phyloP scores from a whole-genome alignment of 2,329 filamentous ascomycete species.

The Phialophora expanda region DNA sequence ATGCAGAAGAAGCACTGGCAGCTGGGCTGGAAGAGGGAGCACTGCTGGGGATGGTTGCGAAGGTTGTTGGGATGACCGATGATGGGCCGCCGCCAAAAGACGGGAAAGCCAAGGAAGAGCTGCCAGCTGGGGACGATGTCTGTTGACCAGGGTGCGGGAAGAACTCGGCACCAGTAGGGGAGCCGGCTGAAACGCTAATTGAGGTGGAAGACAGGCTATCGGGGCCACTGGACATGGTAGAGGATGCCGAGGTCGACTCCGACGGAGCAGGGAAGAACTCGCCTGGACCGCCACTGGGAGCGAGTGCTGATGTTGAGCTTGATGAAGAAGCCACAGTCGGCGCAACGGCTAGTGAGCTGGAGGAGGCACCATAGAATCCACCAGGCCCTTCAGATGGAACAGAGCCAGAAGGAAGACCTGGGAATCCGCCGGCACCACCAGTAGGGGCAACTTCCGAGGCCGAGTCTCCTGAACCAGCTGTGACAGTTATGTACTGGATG shows the following conservation, averaged over 20 bases:
- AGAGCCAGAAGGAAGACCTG: constrained; percentile 14
- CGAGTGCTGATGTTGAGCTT: neutral
- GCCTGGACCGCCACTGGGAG: constrained; percentile 4
- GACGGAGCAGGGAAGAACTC: constrained; percentile 3
- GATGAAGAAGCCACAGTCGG: neutral
- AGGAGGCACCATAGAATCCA: constrained; percentile 9
- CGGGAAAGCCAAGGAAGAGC: constrained; percentile 12
- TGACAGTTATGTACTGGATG: constrained; percentile 41
- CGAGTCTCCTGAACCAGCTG: constrained; percentile 31
- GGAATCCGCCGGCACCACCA: constrained; percentile 1
- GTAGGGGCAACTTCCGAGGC: constrained; percentile 9
- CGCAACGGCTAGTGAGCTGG: constrained; percentile 3
- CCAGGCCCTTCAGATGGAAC: constrained; percentile 4
- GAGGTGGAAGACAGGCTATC: constrained; percentile 13
- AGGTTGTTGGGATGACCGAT: constrained; percentile 30
- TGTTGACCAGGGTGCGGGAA: constrained; percentile 23
- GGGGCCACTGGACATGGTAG: neutral
- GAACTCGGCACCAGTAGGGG: constrained; percentile 32
- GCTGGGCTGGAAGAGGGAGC: constrained; percentile 16
- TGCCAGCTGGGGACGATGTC: neutral
- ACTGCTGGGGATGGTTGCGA: constrained; percentile 30
- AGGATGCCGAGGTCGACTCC: constrained; percentile 10
- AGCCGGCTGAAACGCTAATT: constrained; percentile 15
- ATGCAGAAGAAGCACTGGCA: constrained; percentile 23
- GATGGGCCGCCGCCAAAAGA: constrained; percentile 17